Evolutionary conservation across 352 stramenopile genomes (phyloP).

Genomic region (Globisporangium orthogonon): DNA sequence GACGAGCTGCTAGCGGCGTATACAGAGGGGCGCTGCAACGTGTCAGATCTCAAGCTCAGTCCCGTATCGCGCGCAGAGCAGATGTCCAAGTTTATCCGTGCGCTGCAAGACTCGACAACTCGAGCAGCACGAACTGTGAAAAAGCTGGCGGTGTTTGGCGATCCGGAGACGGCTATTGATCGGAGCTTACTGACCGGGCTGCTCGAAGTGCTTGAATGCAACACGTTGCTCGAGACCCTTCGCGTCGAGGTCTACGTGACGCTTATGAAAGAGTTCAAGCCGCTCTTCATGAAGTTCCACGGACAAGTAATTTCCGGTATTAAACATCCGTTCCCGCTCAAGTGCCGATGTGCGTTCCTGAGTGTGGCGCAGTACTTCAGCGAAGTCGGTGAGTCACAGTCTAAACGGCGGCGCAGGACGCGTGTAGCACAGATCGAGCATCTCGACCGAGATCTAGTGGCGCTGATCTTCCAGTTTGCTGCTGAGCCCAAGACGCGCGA

Average conservation of each 20-base stretch:
- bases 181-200: neutral
- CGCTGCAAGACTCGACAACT: neutral
- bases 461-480: conserved; percentile 1
- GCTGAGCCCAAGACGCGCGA: neutral
- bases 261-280: conserved; percentile 2
- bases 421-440: neutral
- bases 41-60: neutral
- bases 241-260: neutral
- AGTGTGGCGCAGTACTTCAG: neutral
- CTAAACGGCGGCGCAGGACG: neutral
- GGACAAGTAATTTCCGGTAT: neutral
- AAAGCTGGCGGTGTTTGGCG: neutral
- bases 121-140: neutral
- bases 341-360: neutral
- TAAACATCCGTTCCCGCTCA: neutral
- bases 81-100: neutral
- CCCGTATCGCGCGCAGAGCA: neutral
- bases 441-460: neutral
- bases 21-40: neutral
- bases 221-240: neutral
- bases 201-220: neutral
- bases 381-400: neutral
- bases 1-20: neutral
- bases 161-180: neutral
- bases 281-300: conserved; percentile 2